Evolutionary conservation across 75 land plant genomes (phyloP).

Genomic region (Pinus tabuliformis): DNA sequence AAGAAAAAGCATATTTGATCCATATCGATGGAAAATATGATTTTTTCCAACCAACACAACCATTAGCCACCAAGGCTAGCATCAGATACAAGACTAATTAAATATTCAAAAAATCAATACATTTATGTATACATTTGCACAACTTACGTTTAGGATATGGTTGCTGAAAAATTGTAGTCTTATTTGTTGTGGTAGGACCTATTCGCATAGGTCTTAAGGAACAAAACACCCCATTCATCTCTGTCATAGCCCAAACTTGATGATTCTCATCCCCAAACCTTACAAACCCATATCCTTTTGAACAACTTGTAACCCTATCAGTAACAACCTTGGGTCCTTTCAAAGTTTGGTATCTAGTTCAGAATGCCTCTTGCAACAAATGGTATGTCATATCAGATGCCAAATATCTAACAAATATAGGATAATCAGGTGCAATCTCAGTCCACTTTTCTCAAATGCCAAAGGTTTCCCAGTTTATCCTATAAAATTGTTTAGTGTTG

Average conservation of each 20-base stretch:
- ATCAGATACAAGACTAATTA: neutral
- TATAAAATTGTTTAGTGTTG: slow-evolving; percentile 62
- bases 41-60: neutral
- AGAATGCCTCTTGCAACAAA: slow-evolving; percentile 82
- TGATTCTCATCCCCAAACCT: slow-evolving; percentile 88
- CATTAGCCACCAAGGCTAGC: neutral
- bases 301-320: slow-evolving; percentile 81
- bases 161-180: slow-evolving; percentile 27
- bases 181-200: slow-evolving; percentile 87
- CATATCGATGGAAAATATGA: neutral
- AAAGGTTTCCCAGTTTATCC: slow-evolving; percentile 93
- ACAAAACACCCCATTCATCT: slow-evolving; percentile 87
- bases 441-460: slow-evolving; percentile 73
- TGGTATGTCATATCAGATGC: slow-evolving; percentile 93
- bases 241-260: slow-evolving; percentile 81
- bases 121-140: neutral
- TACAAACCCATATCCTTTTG: slow-evolving; percentile 98
- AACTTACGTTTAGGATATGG: slow-evolving; percentile 23
- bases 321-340: slow-evolving; percentile 95
- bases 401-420: slow-evolving; percentile 95
- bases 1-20: neutral
- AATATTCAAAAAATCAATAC: neutral
- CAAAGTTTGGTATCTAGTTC: slow-evolving; percentile 64
- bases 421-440: slow-evolving; percentile 71
- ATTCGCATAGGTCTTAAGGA: slow-evolving; percentile 89